phyloP scores from a whole-genome alignment of 129 eudicot species.

The Saussurea involucrata region DNA sequence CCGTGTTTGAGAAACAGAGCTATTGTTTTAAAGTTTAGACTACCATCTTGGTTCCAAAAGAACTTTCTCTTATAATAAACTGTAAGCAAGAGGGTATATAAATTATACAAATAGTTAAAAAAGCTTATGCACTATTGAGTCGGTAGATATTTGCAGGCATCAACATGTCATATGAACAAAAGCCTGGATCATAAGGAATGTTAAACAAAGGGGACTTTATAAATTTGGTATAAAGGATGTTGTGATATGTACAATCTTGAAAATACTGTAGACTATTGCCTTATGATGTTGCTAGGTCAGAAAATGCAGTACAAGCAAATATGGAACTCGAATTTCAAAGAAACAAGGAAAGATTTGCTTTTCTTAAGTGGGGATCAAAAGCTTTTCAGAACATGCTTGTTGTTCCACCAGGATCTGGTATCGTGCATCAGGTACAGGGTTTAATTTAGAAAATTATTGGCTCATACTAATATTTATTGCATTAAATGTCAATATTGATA shows the following conservation, averaged over 20 bases:
- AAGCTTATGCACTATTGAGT: background rate
- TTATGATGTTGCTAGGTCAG: too few relatives aligned
- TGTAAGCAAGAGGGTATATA: background rate
- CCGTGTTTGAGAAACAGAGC: background rate
- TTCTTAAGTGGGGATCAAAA: too few relatives aligned
- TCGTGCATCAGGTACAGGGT: too few relatives aligned
- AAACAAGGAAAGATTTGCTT: too few relatives aligned
- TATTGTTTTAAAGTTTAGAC: too few relatives aligned
- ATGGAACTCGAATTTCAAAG: too few relatives aligned
- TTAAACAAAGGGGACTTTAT: background rate
- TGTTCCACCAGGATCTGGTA: too few relatives aligned
- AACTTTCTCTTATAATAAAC: background rate
- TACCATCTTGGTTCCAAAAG: background rate
- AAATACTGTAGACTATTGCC: conserved; percentile 4
- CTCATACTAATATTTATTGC: too few relatives aligned
- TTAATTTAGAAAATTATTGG: too few relatives aligned
- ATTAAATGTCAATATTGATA: too few relatives aligned
- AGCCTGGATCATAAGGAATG: background rate
- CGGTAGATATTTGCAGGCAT: background rate
- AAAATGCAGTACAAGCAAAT: too few relatives aligned
- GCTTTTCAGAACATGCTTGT: too few relatives aligned
- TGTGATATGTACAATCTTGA: background rate
- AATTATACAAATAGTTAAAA: background rate
- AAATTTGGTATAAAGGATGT: background rate
- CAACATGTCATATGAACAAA: background rate